phyloP scores from a whole-genome alignment of 768 basidiomycete genomes.

The Xerocomellus chrysenteron region DNA sequence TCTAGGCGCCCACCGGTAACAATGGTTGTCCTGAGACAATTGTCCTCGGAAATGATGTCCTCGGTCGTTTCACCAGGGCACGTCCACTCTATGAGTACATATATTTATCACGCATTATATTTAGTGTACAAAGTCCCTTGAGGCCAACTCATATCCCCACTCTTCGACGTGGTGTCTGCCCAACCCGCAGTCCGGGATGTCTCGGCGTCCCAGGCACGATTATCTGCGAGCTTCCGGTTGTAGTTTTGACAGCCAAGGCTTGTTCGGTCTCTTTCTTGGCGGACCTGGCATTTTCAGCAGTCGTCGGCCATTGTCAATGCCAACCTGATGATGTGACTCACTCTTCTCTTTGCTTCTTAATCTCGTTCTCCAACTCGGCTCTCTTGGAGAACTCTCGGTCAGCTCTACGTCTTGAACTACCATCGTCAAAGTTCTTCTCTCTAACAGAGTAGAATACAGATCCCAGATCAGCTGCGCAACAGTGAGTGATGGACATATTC shows the following conservation, averaged over 20 bases:
- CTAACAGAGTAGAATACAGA: slow-evolving; percentile 97
- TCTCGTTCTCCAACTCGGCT: slow-evolving; percentile 90
- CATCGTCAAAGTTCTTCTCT: slow-evolving; percentile 95
- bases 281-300: slow-evolving; percentile 37
- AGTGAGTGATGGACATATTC: slow-evolving; percentile 1
- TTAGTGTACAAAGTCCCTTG: background rate
- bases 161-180: slow-evolving; percentile 73
- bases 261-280: slow-evolving; percentile 65
- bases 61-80: background rate
- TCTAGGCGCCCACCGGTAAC: slow-evolving; percentile 5
- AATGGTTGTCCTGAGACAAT: slow-evolving; percentile 9
- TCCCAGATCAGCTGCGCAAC: slow-evolving; percentile 76
- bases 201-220: slow-evolving; percentile 81
- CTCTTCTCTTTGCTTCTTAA: slow-evolving; percentile 82
- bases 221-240: slow-evolving; percentile 59
- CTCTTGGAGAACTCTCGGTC: slow-evolving; percentile 90
- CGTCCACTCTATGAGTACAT: background rate
- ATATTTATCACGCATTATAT: slow-evolving; percentile 2
- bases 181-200: slow-evolving; percentile 63
- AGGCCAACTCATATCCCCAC: slow-evolving; percentile 55
- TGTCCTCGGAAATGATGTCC: background rate
- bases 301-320: slow-evolving; percentile 3
- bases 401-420: slow-evolving; percentile 70
- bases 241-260: slow-evolving; percentile 52
- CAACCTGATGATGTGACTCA: slow-evolving; percentile 13